A percentile compares a stretch with the other conserved stretches of the same genome.
phyloP scores from a whole-genome alignment of 371 early-diverging fungal species.

The Dinochytrium kinnereticum region DNA sequence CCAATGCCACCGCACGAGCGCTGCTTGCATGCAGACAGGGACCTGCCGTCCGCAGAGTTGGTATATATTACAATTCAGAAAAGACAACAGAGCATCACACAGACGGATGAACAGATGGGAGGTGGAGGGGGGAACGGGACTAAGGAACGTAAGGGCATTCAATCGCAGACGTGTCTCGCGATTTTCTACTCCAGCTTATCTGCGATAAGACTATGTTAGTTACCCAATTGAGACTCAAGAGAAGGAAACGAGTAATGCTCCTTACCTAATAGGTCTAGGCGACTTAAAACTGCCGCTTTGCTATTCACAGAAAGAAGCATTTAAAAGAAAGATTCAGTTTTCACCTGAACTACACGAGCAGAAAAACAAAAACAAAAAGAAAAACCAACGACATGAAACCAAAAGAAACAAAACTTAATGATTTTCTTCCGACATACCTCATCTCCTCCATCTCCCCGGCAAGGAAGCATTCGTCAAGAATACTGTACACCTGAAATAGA shows the following conservation, averaged over 20 bases:
- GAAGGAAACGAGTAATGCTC: constrained; percentile 25
- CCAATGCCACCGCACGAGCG: no score
- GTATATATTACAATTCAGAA: no score
- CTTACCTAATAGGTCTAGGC: constrained; percentile 52
- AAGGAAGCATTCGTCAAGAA: constrained; percentile 95
- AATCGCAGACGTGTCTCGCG: no score
- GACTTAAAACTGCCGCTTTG: constrained; percentile 43
- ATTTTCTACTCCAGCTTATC: constrained; percentile 1
- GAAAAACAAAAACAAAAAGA: neutral
- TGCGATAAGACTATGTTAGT: neutral
- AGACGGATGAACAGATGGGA: no score
- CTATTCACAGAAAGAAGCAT: constrained; percentile 12
- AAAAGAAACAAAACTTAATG: neutral
- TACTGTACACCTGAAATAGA: constrained; percentile 82
- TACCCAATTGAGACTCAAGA: neutral
- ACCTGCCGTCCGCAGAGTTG: no score
- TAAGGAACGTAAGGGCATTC: no score
- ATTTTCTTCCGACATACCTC: constrained; percentile 44
- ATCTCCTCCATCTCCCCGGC: constrained; percentile 98
- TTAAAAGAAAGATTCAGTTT: neutral
- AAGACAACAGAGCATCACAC: no score
- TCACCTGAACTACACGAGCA: neutral
- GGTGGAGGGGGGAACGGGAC: no score
- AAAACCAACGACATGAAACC: neutral
- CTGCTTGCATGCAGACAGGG: no score